These are phyloP conservation scores for Marchantia paleacea DNA, from an alignment of 225 moss, liverwort and hornwort species.

Conservation along the genomic window DNA sequence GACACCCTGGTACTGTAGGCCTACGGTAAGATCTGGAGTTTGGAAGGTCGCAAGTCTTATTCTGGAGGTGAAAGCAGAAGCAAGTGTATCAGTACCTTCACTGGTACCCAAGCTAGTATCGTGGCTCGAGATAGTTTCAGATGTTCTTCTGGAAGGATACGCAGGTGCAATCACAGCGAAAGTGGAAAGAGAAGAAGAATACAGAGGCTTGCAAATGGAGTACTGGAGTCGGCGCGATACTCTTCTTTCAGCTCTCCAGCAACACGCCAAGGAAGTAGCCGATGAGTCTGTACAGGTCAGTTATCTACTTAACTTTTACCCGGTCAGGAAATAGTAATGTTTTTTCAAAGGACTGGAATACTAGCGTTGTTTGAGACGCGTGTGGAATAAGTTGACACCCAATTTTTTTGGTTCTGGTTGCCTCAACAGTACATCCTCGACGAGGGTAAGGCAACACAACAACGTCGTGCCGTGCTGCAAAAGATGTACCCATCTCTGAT, in stretches of 20 bases:
- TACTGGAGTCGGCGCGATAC: conserved; percentile 88
- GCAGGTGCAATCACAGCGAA: conserved; percentile 95
- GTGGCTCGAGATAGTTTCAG: conserved; percentile 82
- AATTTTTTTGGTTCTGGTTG: conserved; percentile 7
- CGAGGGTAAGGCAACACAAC: conserved; percentile 59
- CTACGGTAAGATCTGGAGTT: conserved; percentile 76
- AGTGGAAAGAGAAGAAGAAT: conserved; percentile 97
- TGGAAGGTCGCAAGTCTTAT: conserved; percentile 90
- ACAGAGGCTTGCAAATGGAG: conserved; percentile 94
- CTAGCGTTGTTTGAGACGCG: neutral
- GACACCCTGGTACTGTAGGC: conserved; percentile 94
- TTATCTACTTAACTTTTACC: neutral
- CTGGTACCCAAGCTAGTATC: conserved; percentile 66
- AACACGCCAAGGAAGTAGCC: conserved; percentile 63
- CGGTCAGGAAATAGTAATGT: neutral
- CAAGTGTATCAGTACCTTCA: conserved; percentile 70
- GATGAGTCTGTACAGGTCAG: conserved; percentile 59
- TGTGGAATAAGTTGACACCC: neutral
- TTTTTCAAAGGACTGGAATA: neutral
- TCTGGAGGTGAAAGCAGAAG: conserved; percentile 80
- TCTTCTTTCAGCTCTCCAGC: conserved; percentile 74
- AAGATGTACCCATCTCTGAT: conserved; percentile 73
- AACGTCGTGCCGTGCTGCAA: conserved; percentile 52
- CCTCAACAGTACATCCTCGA: conserved; percentile 49
- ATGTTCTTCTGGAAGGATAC: conserved; percentile 85